phyloP scores from a whole-genome alignment of 768 basidiomycete species.

The Macrocybe gigantea region DNA sequence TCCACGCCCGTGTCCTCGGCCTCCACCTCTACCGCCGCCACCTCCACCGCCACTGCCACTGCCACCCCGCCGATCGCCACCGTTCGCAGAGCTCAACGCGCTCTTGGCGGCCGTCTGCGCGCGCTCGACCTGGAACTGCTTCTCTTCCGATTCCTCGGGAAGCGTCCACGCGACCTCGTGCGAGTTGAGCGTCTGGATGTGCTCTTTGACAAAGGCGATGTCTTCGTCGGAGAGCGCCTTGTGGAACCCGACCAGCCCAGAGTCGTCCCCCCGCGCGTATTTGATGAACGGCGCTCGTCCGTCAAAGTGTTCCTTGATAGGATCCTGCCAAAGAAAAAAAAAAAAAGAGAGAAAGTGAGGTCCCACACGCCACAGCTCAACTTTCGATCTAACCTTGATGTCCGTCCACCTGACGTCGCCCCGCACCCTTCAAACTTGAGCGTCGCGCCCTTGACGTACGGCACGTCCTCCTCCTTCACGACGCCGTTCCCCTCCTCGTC shows the following conservation, averaged over 20 bases:
- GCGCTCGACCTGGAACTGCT: slow-evolving; percentile 67
- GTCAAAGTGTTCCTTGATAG: slow-evolving; percentile 45
- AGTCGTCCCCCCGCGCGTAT: slow-evolving; percentile 37
- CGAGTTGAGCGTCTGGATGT: slow-evolving; percentile 57
- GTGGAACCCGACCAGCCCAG: slow-evolving; percentile 55
- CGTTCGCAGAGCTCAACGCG: slow-evolving; percentile 24
- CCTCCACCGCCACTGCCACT: slow-evolving; percentile 14
- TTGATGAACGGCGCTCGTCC: slow-evolving; percentile 48
- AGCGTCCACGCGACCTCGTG: slow-evolving; percentile 60
- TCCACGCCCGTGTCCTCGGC: slow-evolving; percentile 24
- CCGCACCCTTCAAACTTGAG: slow-evolving; percentile 54
- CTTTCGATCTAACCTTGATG: slow-evolving; percentile 35
- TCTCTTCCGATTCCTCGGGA: slow-evolving; percentile 66
- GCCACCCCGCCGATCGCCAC: slow-evolving; percentile 18
- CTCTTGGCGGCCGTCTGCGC: slow-evolving; percentile 61
- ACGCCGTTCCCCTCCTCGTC: slow-evolving; percentile 57
- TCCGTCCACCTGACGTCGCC: slow-evolving; percentile 44
- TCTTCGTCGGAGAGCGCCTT: slow-evolving; percentile 69
- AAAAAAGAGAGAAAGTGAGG: neutral
- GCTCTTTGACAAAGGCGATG: slow-evolving; percentile 60
- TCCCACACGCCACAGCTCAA: neutral
- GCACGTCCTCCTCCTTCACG: slow-evolving; percentile 55
- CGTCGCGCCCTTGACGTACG: slow-evolving; percentile 48
- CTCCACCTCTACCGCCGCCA: slow-evolving; percentile 25
- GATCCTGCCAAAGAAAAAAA: slow-evolving; percentile 26